These are phyloP conservation scores for Ehretia macrophylla DNA, from an alignment of 257 asterid species.

Conservation along the genomic window DNA sequence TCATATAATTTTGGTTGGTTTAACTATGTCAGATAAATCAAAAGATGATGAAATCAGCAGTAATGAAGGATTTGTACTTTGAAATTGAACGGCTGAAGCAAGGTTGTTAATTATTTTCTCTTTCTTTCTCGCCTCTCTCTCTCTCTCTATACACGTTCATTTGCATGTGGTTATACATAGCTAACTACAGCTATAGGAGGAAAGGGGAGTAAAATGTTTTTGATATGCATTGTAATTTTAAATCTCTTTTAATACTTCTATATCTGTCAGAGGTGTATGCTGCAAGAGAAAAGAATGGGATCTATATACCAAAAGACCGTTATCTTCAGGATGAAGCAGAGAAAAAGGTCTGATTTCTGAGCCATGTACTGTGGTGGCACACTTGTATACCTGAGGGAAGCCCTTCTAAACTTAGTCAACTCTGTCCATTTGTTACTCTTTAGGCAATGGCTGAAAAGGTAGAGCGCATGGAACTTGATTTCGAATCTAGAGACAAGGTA, in stretches of 20 bases:
- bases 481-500: conserved; percentile 95
- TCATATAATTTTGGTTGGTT: not conserved
- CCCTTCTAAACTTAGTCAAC: conserved; percentile 7
- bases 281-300: conserved; percentile 97
- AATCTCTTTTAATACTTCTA: conserved; percentile 9
- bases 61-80: conserved; percentile 39
- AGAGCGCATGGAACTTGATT: conserved; percentile 89
- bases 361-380: conserved; percentile 8
- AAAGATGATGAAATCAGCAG: conserved; percentile 61
- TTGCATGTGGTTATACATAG: not conserved
- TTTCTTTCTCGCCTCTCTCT: conserved; percentile 4
- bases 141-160: not conserved
- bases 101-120: conserved; percentile 41
- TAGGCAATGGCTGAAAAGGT: conserved; percentile 97
- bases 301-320: conserved; percentile 93
- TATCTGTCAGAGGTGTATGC: conserved; percentile 96
- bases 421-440: conserved; percentile 9
- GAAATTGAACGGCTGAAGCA: conserved; percentile 90
- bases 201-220: not conserved
- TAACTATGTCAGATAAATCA: conserved; percentile 69
- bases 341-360: conserved; percentile 57
- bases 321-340: conserved; percentile 99
- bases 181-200: not conserved
- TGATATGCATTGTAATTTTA: not conserved
- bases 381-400: not conserved